A percentile compares a stretch with the other conserved stretches of the same genome.
These are phyloP conservation scores for Plasmodium yoelii DNA, from an alignment of 169 alveolate genomes.

Conservation along the genomic window DNA sequence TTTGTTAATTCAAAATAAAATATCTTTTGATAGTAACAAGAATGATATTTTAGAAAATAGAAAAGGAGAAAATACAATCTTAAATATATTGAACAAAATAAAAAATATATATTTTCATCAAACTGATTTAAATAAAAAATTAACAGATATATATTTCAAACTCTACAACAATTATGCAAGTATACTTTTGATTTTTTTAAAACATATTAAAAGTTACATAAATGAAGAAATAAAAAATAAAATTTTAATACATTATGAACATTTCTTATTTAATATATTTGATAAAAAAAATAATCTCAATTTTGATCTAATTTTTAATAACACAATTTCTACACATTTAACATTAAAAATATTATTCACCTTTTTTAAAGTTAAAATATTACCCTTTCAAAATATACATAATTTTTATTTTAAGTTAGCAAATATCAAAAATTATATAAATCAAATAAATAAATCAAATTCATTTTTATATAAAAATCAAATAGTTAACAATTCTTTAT, in stretches of 20 bases:
- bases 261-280: constrained; percentile 30
- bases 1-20: constrained; percentile 4
- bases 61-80: neutral
- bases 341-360: constrained; percentile 40
- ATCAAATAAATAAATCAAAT: neutral
- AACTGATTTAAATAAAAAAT: neutral
- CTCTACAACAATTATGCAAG: constrained; percentile 22
- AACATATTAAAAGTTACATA: constrained; percentile 29
- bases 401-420: constrained; percentile 52
- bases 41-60: neutral
- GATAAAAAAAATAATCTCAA: constrained; percentile 31
- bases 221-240: constrained; percentile 46
- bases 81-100: neutral
- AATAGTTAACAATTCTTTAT: constrained; percentile 8
- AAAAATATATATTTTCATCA: neutral
- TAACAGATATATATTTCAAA: constrained; percentile 7
- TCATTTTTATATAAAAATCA: constrained; percentile 29
- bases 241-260: constrained; percentile 40
- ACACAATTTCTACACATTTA: constrained; percentile 22
- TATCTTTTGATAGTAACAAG: neutral
- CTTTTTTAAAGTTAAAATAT: constrained; percentile 40
- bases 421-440: constrained; percentile 8
- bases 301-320: constrained; percentile 39
- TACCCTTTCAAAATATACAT: constrained; percentile 35
- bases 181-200: constrained; percentile 24